Percentiles rank a stretch among this genome's conserved stretches.
phyloP scores from a whole-genome alignment of 306 rosid genomes.

The Astragalus membranaceus region DNA sequence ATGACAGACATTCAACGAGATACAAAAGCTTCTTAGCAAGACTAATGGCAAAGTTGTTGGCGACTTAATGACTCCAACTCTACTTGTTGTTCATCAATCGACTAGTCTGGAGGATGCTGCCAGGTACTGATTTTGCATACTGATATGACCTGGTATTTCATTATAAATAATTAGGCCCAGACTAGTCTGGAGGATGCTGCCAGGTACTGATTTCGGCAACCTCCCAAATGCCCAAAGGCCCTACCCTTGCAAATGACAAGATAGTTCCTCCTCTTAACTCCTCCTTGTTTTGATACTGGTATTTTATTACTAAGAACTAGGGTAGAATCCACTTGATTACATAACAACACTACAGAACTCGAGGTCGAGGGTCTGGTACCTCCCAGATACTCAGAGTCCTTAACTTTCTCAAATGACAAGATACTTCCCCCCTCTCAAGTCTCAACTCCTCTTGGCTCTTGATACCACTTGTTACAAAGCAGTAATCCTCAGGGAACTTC shows the following conservation, averaged over 20 bases:
- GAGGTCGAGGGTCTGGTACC: not conserved
- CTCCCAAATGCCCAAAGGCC: not conserved
- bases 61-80: slow-evolving; percentile 89
- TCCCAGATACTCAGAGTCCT: not conserved
- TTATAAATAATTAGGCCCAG: too few species aligned
- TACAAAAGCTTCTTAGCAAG: slow-evolving; percentile 81
- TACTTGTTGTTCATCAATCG: slow-evolving; percentile 78
- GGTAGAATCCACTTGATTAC: not conserved
- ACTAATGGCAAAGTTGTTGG: slow-evolving; percentile 92
- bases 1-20: slow-evolving; percentile 78
- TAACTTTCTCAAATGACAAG: not conserved
- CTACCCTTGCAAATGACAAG: not conserved
- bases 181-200: too few species aligned
- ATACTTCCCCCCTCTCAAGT: not conserved
- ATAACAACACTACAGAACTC: not conserved
- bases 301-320: not conserved
- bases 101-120: slow-evolving; percentile 86
- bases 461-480: too few species aligned
- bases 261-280: not conserved
- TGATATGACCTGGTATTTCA: too few species aligned
- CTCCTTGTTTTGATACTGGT: not conserved
- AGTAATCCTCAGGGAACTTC: not conserved
- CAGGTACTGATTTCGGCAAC: too few species aligned
- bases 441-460: too few species aligned
- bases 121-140: too few species aligned